Evolutionary conservation across 371 early-diverging fungal species (phyloP), one percentile per base, ranked within the genome.

Genomic region (Amoeboaphelidium protococcarum): DNA sequence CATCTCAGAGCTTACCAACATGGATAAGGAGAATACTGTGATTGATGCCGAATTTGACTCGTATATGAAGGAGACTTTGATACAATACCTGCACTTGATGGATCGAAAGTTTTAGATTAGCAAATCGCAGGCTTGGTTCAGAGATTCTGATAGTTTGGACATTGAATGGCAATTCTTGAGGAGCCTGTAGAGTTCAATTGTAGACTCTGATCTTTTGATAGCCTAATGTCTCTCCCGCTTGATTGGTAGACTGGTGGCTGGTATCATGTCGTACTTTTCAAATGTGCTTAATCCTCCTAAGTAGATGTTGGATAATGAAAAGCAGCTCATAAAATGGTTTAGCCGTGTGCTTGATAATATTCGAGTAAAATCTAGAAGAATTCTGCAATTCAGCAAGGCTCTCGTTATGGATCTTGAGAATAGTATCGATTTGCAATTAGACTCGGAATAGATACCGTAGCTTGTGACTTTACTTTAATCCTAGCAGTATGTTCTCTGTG

Each of bases 101-200:
- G n/a, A n/a, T n/a, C n/a, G n/a, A n/a, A n/a, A n/a, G n/a, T n/a
- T n/a, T n/a, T n/a, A n/a, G n/a, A n/a, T n/a, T n/a, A n/a, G n/a
- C n/a, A n/a, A n/a, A n/a, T n/a, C n/a, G n/a, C 37, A 31, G 37
- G 10, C 16, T 31, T 31, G 37, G 37, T 31, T 31, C 16, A 31
- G 37, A 31, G 16, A 31, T 31, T 6, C 77, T 22, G 85, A 80
- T 55, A 65, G 78, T 2, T 64, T 86, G 54, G 81, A 82, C 47
- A 68, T 63, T 47, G 82, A 84, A 56, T 84, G 83, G 83, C 66
- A 71, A 10, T 77, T 78, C 47, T 47, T 82, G 42, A 63, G 62
- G n/a, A 68, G 66, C 6, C 6, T 16, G 20, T 46, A 25, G 13
- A 24, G 23, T 13, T 49, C 31, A n/a, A 40, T 19, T 19, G 23